These are phyloP conservation scores for Hericium rajendrae DNA, from an alignment of 768 basidiomycete species.

Conservation along the genomic window DNA sequence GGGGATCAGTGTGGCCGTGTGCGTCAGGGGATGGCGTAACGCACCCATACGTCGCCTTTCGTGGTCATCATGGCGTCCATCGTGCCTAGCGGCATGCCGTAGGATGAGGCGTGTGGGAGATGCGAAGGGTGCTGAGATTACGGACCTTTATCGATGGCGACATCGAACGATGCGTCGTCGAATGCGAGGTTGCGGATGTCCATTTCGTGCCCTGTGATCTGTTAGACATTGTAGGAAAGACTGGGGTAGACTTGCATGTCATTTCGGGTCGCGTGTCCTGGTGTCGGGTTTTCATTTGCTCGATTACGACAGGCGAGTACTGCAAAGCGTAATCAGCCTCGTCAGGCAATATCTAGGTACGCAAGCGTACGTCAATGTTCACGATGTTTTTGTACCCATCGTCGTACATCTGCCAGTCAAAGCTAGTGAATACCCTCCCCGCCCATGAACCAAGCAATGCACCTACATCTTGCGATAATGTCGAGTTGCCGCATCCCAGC, in stretches of 20 bases:
- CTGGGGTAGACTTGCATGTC: conserved; percentile 43
- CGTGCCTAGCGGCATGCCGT: conserved; percentile 35
- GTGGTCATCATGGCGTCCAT: conserved; percentile 89
- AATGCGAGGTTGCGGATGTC: conserved; percentile 66
- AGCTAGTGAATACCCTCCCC: too few species aligned
- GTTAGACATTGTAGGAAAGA: not conserved
- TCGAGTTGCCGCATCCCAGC: conserved; percentile 82
- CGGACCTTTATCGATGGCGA: conserved; percentile 76
- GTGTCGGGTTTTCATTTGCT: conserved; percentile 60
- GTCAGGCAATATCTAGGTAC: not conserved
- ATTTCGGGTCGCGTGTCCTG: conserved; percentile 45
- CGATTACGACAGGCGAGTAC: conserved; percentile 71
- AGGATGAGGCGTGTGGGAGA: not conserved
- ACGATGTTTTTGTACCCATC: conserved; percentile 76
- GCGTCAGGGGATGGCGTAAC: not conserved
- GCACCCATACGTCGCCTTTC: conserved; percentile 75
- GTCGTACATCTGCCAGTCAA: conserved; percentile 61
- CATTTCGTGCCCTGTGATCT: conserved; percentile 65
- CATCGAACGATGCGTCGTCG: conserved; percentile 52
- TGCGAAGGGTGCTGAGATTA: not conserved
- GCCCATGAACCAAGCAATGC: not conserved
- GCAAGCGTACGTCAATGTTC: conserved; percentile 59
- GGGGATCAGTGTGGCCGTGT: too few species aligned
- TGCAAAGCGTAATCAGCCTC: conserved; percentile 17
- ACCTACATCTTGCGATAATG: conserved; percentile 61